Percentiles rank a stretch among this genome's conserved stretches.
These are phyloP conservation scores for Tarenaya hassleriana DNA, from an alignment of 345 rosid genomes.

Conservation along the genomic window DNA sequence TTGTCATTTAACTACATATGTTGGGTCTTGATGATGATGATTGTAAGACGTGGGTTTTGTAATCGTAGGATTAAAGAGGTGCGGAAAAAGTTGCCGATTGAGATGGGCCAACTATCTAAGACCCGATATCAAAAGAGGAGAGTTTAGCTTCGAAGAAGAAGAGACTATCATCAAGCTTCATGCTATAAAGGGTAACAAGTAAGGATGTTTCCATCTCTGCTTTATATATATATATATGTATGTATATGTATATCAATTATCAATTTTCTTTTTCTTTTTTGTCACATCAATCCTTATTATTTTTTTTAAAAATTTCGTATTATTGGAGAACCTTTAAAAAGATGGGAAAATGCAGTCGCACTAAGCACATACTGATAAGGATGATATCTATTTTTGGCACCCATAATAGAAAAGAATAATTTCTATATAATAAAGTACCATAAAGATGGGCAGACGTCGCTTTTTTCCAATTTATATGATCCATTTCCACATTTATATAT, in stretches of 20 bases:
- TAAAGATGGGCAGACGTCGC: neutral
- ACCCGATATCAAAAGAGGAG: slow-evolving; percentile 49
- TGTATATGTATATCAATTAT: too few relatives aligned
- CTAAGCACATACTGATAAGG: too few relatives aligned
- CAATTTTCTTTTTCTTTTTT: too few relatives aligned
- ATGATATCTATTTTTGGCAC: too few relatives aligned
- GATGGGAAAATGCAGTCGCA: too few relatives aligned
- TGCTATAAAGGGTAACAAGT: slow-evolving; percentile 45
- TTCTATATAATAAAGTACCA: neutral
- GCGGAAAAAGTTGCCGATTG: slow-evolving; percentile 47
- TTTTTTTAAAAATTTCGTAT: too few relatives aligned
- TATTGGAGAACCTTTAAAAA: too few relatives aligned
- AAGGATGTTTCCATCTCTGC: neutral
- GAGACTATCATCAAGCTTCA: slow-evolving; percentile 38
- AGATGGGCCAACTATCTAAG: slow-evolving; percentile 46
- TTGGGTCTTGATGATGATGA: too few relatives aligned
- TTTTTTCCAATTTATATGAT: slow-evolving; percentile 18
- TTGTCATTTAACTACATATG: too few relatives aligned
- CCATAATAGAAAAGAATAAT: too few relatives aligned
- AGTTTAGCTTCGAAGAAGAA: slow-evolving; percentile 37
- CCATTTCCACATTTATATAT: neutral
- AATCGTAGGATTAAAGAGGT: slow-evolving; percentile 34
- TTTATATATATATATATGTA: too few relatives aligned
- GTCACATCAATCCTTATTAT: too few relatives aligned
- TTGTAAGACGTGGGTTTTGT: neutral